Base-by-base conservation (phyloP, 176 grass and related monocot species). In the Aegilops tauschii region DNA sequence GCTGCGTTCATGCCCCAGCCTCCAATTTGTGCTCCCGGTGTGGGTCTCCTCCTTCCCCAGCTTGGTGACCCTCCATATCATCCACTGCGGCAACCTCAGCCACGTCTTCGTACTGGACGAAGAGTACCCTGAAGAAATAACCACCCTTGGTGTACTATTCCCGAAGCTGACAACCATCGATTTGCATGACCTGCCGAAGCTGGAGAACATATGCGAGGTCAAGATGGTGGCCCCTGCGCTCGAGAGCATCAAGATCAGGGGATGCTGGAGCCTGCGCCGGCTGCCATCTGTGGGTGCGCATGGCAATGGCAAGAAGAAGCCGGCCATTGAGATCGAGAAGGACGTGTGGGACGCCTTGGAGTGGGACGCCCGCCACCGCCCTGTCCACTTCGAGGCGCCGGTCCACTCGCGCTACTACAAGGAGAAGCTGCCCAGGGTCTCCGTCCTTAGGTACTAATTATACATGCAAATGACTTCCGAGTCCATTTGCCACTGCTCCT, bases 271-370 rank as follows among this genome's bases (percentile, higher is more conserved):
- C 18, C 59, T 89, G 0, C 82, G 68, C 23, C 12, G 68, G 23
- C 59, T 89, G 34, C 59, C 68, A 20, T 2, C 18, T 8, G 0
- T 84, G 30, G 32, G 0, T 1, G 49, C 3, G 6, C 44, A 20
- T 4, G 30, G 4, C 7, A 0, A 0, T 0, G 69, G 20, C 34
- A 0, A 1, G 20, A 47, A 45, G 61, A 76, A 56, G 83, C 77
- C 36, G 4, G 0, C 13, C 1, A 0, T 89, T 0, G 88, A 85
- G 61, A 32, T 85, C 0, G 83, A 89, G 83, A 76, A 85, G 47
- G 88, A 89, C 13, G 68, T 81, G 35, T 85, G 88, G 88, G 82
- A 85, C 2, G 47, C 77, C 0, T 13, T 81, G 1, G 61, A 85
- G 69, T 89, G 69, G 77, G 83, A 76, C 9, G 14, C 12, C 1